phyloP scores from a whole-genome alignment of 2,329 filamentous ascomycete genomes.

The Coniochaeta prunicola region DNA sequence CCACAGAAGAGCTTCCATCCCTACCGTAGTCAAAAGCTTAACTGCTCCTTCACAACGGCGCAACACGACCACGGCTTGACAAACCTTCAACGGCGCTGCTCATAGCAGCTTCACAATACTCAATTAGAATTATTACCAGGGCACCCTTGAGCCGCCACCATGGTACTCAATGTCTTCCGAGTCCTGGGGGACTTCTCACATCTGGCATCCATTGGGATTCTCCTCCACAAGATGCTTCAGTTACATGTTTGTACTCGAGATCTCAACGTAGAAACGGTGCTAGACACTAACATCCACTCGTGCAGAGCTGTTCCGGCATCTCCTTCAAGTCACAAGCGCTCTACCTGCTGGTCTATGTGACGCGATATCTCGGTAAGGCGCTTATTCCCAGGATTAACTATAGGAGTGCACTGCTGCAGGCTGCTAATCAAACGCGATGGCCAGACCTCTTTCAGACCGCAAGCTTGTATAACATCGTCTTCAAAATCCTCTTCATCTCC shows the following conservation, averaged over 20 bases:
- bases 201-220: constrained; percentile 84
- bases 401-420: constrained; percentile 3
- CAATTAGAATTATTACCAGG: neutral
- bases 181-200: constrained; percentile 81
- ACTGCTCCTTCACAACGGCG: neutral
- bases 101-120: neutral
- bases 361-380: constrained; percentile 72
- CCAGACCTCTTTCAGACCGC: constrained; percentile 79
- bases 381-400: neutral
- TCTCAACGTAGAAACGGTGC: neutral
- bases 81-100: neutral
- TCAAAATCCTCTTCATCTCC: constrained; percentile 92
- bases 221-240: constrained; percentile 93
- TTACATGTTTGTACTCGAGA: constrained; percentile 60
- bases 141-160: neutral
- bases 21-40: neutral
- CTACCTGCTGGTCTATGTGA: constrained; percentile 89
- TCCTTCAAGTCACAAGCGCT: constrained; percentile 98
- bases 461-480: constrained; percentile 85
- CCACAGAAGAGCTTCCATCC: constrained; percentile 1
- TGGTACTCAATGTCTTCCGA: constrained; percentile 48
- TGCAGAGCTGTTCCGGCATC: constrained; percentile 91
- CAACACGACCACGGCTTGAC: neutral
- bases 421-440: neutral
- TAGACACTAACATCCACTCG: constrained; percentile 9